Evolutionary conservation across 306 rosid species (phyloP), one percentile per base, ranked within the genome.

Genomic region (Dryas octopetala): DNA sequence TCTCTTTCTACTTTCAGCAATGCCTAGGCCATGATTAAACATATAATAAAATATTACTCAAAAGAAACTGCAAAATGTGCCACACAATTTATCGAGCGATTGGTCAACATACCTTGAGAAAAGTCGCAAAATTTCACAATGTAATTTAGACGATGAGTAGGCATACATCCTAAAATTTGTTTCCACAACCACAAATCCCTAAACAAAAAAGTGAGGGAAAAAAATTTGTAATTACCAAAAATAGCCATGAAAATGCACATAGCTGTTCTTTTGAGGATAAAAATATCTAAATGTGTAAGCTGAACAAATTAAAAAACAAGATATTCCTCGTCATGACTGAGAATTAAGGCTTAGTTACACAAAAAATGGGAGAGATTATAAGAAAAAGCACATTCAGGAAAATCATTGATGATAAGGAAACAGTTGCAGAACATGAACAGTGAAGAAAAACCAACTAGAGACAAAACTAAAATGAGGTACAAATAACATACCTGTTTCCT

Each of bases 181-280:
- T 82, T 95, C 99, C 74, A 92, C 97, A 38, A 95, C 97, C 61
- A 92, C 97, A 75, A 89, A 92, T 28, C 97, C 97, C 99, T 92
- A 81, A 51, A 79, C 58, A 70, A 54, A 58, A 52, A 64, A 51
- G 61, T 45, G 23, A 77, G 46, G 9, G 2, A 14, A 70, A 16
- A 9, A 47, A 69, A 54, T 45, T 50, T 8, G 23, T 54, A 58
- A 71, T 47, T 48, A 48, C 44, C 63, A 57, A 38, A 45, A 8
- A 55, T 8, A 49, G 51, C 59, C 55, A 38, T 6, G 68, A 19
- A 63, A 45, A 8, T 8, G 41, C 26, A 48, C 67, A 38, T 26
- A 38, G 26, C 52, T 76, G 48, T 74, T 66, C 71, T 61, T 11
- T 28, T n/a, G 40, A 71, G 41, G 38, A 26, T 15, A 70, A 32